Conservation (phyloP, 2,329 filamentous ascomycete genomes). For the Talaromyces pinophilus region DNA sequence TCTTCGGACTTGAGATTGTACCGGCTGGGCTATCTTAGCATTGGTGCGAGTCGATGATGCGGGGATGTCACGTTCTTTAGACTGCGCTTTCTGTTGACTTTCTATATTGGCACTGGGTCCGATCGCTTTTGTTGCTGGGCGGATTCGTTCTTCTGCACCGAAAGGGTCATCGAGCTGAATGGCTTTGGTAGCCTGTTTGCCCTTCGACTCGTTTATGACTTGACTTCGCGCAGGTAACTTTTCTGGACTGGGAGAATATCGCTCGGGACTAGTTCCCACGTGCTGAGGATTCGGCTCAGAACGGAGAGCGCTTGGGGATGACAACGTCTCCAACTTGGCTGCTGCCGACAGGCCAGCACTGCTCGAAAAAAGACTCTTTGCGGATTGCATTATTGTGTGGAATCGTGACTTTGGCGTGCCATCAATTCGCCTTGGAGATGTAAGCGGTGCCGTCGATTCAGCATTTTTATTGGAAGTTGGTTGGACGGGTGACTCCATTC, state of each 20-base stretch:
- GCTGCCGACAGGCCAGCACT: slow-evolving; percentile 62
- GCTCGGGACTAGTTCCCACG: slow-evolving; percentile 24
- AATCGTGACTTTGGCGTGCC: slow-evolving; percentile 90
- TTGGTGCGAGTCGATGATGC: slow-evolving; percentile 26
- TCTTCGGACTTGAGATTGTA: slow-evolving; percentile 33
- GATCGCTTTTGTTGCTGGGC: slow-evolving; percentile 37
- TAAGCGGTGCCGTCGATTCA: slow-evolving; percentile 58
- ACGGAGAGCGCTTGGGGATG: slow-evolving; percentile 39
- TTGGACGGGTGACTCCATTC: slow-evolving; percentile 59
- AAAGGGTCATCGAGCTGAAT: slow-evolving; percentile 35
- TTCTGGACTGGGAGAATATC: slow-evolving; percentile 28
- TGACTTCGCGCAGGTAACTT: slow-evolving; percentile 47
- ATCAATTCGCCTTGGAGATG: slow-evolving; percentile 63
- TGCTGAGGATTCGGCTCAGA: slow-evolving; percentile 33
- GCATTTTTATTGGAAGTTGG: slow-evolving; percentile 60
- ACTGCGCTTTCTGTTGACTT: slow-evolving; percentile 7
- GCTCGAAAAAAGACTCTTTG: slow-evolving; percentile 81
- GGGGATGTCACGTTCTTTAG: slow-evolving; percentile 35
- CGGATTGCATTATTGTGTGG: slow-evolving; percentile 85
- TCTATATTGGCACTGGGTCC: slow-evolving; percentile 32
- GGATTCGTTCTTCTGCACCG: slow-evolving; percentile 25
- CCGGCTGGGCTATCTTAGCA: slow-evolving; percentile 32
- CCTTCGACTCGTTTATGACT: slow-evolving; percentile 59
- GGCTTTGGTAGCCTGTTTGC: slow-evolving; percentile 28
- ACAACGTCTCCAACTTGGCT: slow-evolving; percentile 58